Evolutionary conservation across 1,284 basidiomycete genomes (phyloP).

Genomic region (Ustilago tritici): DNA sequence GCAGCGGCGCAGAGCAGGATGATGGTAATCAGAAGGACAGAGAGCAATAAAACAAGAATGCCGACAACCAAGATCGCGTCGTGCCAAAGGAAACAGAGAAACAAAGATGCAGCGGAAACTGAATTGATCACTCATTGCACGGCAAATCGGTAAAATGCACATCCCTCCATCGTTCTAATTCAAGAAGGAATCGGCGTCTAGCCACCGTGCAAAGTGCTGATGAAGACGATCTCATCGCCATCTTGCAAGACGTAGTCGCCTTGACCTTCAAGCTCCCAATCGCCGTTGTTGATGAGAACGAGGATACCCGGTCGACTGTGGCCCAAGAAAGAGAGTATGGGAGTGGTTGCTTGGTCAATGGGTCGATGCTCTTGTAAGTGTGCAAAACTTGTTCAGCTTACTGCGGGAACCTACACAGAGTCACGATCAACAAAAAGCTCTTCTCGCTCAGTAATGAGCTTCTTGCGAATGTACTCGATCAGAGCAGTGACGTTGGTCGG

Average conservation of each 20-base stretch:
- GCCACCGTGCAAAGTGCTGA: constrained; percentile 94
- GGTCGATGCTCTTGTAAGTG: too few relatives aligned
- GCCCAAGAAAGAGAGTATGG: not conserved
- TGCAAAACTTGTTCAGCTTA: not conserved
- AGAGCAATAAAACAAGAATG: constrained; percentile 8
- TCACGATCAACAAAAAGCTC: constrained; percentile 90
- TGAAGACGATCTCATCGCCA: constrained; percentile 92
- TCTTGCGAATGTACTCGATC: constrained; percentile 82
- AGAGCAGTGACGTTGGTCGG: constrained; percentile 79
- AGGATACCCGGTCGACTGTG: constrained; percentile 91
- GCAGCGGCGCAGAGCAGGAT: constrained; percentile 2
- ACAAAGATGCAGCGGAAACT: too few relatives aligned
- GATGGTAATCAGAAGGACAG: not conserved
- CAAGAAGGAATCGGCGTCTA: constrained; percentile 59
- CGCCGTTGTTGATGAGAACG: constrained; percentile 93
- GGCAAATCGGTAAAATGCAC: too few relatives aligned
- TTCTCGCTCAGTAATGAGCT: constrained; percentile 83
- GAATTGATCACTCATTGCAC: too few relatives aligned
- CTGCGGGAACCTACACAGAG: constrained; percentile 80
- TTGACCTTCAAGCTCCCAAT: constrained; percentile 98
- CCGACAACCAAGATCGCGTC: not conserved
- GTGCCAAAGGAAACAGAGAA: too few relatives aligned
- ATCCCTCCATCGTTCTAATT: too few relatives aligned
- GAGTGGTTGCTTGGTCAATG: not conserved
- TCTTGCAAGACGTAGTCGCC: constrained; percentile 84